A percentile compares a stretch with the other conserved stretches of the same genome.
phyloP scores from a whole-genome alignment of 257 asterid species.

The Primulina eburnea region DNA sequence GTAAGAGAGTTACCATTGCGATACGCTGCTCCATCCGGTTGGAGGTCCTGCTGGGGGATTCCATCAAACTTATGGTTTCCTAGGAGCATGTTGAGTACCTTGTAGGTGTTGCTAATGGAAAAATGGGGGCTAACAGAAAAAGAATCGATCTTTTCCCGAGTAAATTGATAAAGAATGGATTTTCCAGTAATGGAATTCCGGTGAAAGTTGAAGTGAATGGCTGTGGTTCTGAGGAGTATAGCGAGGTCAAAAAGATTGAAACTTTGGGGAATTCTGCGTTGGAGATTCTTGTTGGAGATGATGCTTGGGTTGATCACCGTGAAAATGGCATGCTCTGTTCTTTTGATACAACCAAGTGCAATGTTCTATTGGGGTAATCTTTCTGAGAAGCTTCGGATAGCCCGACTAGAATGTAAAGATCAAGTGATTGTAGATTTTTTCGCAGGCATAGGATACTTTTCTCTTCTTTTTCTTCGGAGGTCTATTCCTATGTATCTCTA shows the following conservation, averaged over 20 bases:
- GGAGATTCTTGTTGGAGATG: constrained; percentile 88
- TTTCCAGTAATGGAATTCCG: constrained; percentile 24
- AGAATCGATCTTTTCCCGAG: constrained; percentile 57
- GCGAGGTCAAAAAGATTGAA: constrained; percentile 24
- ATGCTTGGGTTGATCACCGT: constrained; percentile 94
- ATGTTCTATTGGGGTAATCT: constrained; percentile 99
- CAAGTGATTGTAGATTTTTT: constrained; percentile 88
- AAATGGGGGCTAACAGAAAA: constrained; percentile 73
- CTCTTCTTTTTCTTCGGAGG: constrained; percentile 95
- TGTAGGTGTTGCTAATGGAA: constrained; percentile 72
- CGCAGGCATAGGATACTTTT: constrained; percentile 95
- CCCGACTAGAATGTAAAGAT: constrained; percentile 63
- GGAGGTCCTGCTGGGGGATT: constrained; percentile 84
- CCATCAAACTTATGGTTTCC: constrained; percentile 56
- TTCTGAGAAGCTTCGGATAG: constrained; percentile 91
- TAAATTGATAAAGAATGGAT: constrained; percentile 53
- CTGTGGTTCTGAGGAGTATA: constrained; percentile 30
- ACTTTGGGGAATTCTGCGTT: constrained; percentile 34
- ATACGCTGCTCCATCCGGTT: constrained; percentile 81
- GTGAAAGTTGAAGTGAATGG: constrained; percentile 23
- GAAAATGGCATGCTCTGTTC: constrained; percentile 88
- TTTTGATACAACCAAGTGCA: constrained; percentile 88
- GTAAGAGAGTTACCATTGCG: constrained; percentile 74
- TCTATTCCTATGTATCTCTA: constrained; percentile 21
- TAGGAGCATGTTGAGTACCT: constrained; percentile 68